Base-by-base conservation (phyloP, 495 filamentous ascomycete species). In the Lindgomyces ingoldianus region DNA sequence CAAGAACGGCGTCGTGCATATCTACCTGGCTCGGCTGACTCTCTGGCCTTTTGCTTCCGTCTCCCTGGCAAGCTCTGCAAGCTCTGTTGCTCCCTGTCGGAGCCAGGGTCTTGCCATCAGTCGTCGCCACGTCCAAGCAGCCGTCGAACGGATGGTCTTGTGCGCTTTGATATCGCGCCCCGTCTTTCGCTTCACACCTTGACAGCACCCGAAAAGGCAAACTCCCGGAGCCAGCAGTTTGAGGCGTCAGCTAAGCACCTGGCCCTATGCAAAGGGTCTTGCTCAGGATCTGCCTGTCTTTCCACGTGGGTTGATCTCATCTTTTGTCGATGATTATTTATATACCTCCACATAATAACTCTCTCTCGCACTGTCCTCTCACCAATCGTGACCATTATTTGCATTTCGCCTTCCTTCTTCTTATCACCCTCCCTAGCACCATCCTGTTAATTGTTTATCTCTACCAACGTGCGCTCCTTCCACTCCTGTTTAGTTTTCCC, bases 241-340 rank as follows among this genome's bases (percentile, higher is more conserved):
- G 68, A 67, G 68, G 57, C 56, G 64, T 45, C 59, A 49, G 54
- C 61, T 64, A 64, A 68, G 58, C 46, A 57, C 46, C 56, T 61
- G 53, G 57, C 63, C 60, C 50, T 68, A 71, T 64, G 68, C 64
- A 71, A 60, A 57, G 64, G 56, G 64, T 71, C 27, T 49, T 42
- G 60, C 36, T 64, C 27, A 46, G 61, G 56, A 65, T 67, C 57
- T 60, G 33, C 60, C 64, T 54, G 57, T 30, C 57, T 57, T 62
- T 61, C 68, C 68, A 71, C 68, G 68, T 71, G 68, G 68, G 64
- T 68, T 68, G 64, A 51, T 65, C 60, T 68, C 45, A n/a, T 50
- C 52, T 50, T 60, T 57, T 64, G 54, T 60, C 24, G 4, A 58
- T 68, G 47, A 64, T 64, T 63, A 52, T 65, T 51, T 58, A 65